Evolutionary conservation across 108 stramenopile species (phyloP).

Genomic region (Conticribra guillardii): DNA sequence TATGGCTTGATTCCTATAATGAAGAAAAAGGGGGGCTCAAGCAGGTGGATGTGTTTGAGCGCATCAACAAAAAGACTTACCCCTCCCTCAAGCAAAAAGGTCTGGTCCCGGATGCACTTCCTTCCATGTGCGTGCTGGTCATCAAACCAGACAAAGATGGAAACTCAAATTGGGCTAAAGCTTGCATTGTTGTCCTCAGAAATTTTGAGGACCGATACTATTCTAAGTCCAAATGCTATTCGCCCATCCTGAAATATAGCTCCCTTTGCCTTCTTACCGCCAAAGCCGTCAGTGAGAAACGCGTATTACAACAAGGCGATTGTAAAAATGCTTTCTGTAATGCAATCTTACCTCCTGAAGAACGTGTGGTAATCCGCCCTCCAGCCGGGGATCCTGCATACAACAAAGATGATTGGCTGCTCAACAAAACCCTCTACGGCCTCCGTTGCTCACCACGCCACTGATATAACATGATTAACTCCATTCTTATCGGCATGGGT

Average conservation of each 20-base stretch:
- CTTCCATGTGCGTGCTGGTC: constrained; percentile 26
- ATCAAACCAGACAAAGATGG: constrained; percentile 31
- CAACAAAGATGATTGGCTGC: too few species aligned
- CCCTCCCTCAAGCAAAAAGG: background rate
- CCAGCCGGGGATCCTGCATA: too few species aligned
- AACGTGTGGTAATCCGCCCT: too few species aligned
- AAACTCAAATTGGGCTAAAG: constrained; percentile 12
- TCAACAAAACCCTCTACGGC: constrained; percentile 28
- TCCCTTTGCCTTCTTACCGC: constrained; percentile 8
- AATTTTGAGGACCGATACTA: constrained; percentile 27
- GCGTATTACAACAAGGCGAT: constrained; percentile 25
- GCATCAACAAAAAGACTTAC: constrained; percentile 4
- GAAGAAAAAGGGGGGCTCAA: constrained; percentile 12
- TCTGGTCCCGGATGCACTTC: constrained; percentile 11
- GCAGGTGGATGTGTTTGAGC: background rate
- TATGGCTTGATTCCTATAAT: constrained; percentile 10
- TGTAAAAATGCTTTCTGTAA: too few species aligned
- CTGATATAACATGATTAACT: constrained; percentile 23
- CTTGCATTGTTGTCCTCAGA: constrained; percentile 24
- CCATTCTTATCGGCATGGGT: constrained; percentile 10
- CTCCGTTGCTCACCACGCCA: constrained; percentile 35
- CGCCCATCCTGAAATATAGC: constrained; percentile 21
- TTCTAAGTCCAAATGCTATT: constrained; percentile 11
- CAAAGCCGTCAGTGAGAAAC: constrained; percentile 8
- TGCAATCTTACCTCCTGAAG: too few species aligned